phyloP scores from a whole-genome alignment of 805 yeast genomes.

The Sugiyamaella lignohabitans region DNA sequence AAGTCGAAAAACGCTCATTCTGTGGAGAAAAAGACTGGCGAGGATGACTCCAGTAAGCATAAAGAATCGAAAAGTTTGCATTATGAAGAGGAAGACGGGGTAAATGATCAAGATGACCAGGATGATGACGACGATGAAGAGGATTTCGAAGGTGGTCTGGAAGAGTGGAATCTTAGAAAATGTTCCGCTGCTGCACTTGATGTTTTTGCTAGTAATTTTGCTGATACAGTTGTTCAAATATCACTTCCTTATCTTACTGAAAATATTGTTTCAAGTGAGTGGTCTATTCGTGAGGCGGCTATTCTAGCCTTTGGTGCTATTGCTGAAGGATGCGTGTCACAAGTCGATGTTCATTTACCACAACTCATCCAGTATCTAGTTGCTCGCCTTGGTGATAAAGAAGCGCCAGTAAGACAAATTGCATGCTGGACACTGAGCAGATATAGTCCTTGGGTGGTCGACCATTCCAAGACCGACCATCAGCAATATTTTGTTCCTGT shows the following conservation, averaged over 20 bases:
- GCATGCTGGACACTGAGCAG: slow-evolving; percentile 94
- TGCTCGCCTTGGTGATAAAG: slow-evolving; percentile 63
- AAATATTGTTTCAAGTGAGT: slow-evolving; percentile 58
- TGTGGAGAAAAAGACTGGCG: slow-evolving; percentile 14
- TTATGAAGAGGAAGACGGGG: slow-evolving; percentile 25
- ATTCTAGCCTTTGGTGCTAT: slow-evolving; percentile 89
- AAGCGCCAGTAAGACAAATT: slow-evolving; percentile 85
- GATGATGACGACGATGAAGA: slow-evolving; percentile 69
- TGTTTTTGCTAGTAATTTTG: slow-evolving; percentile 60
- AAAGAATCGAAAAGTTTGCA: slow-evolving; percentile 4
- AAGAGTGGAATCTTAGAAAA: slow-evolving; percentile 87
- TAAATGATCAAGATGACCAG: slow-evolving; percentile 45
- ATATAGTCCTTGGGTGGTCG: slow-evolving; percentile 70
- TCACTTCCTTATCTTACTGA: slow-evolving; percentile 72
- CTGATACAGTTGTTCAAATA: slow-evolving; percentile 57
- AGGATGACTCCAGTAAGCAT: slow-evolving; percentile 5
- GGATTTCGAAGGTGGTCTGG: slow-evolving; percentile 57
- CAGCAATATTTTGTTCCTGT: slow-evolving; percentile 70
- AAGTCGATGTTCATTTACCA: slow-evolving; percentile 66
- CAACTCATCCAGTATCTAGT: slow-evolving; percentile 78
- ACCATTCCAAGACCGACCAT: slow-evolving; percentile 29
- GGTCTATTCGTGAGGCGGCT: slow-evolving; percentile 92
- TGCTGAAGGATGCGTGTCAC: slow-evolving; percentile 77
- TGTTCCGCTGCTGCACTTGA: slow-evolving; percentile 94
- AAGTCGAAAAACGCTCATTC: slow-evolving; percentile 46